Percentiles rank a stretch among this genome's conserved stretches.
Conservation (phyloP, 2,329 filamentous ascomycete genomes). For the Mycosphaerella arachidis region DNA sequence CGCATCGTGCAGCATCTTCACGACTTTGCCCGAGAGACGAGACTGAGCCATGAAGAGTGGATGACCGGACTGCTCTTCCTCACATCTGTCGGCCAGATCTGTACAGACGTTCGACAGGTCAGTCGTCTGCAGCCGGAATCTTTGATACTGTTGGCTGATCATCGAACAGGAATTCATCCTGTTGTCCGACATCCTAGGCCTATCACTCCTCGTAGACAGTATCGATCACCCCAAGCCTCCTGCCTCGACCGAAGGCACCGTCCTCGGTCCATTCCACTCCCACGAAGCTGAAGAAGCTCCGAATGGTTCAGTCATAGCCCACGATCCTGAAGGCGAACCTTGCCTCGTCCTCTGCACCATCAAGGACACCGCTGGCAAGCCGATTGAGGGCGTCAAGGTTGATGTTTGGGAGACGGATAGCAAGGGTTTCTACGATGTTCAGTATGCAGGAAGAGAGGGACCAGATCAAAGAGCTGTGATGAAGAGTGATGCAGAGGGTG, state of each 20-base stretch:
- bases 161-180: constrained; percentile 60
- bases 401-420: constrained; percentile 85
- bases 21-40: constrained; percentile 75
- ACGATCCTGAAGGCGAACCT: constrained; percentile 64
- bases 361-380: constrained; percentile 58
- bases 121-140: constrained; percentile 13
- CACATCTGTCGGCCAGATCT: constrained; percentile 67
- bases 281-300: constrained; percentile 62
- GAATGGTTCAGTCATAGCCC: constrained; percentile 60
- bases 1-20: constrained; percentile 72
- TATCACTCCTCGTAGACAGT: constrained; percentile 73
- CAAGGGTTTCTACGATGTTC: constrained; percentile 77
- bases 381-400: constrained; percentile 63
- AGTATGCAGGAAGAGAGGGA: constrained; percentile 59
- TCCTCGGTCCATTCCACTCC: constrained; percentile 78
- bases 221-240: constrained; percentile 79
- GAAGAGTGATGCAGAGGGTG: constrained; percentile 63
- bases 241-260: constrained; percentile 68
- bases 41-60: constrained; percentile 73
- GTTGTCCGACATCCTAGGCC: constrained; percentile 71
- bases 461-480: constrained; percentile 72
- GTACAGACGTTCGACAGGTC: constrained; percentile 67
- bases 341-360: constrained; percentile 71
- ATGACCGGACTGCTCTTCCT: constrained; percentile 69
- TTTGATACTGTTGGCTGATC: not conserved